phyloP scores from a whole-genome alignment of 2,329 filamentous ascomycete genomes.

The Didymosphaeria variabile region DNA sequence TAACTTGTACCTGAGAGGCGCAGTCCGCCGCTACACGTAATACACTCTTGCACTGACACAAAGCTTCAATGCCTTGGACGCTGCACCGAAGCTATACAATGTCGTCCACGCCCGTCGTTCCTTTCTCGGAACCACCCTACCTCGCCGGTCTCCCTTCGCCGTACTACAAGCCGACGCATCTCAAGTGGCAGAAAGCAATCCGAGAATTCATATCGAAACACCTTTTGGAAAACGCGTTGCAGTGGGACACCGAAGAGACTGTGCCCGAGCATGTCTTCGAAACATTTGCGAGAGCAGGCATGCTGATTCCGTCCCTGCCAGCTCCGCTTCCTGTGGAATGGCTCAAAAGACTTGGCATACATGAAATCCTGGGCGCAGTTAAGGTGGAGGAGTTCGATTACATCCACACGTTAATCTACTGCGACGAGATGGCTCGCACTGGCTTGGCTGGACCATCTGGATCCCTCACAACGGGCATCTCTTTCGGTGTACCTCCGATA shows the following conservation, averaged over 20 bases:
- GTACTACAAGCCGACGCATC: constrained; percentile 74
- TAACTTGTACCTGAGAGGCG: not conserved
- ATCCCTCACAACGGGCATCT: constrained; percentile 73
- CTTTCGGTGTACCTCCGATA: constrained; percentile 75
- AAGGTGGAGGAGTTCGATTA: constrained; percentile 79
- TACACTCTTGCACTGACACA: not conserved
- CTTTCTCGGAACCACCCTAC: constrained; percentile 78
- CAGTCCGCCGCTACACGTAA: not conserved
- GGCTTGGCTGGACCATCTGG: constrained; percentile 71
- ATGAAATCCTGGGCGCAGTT: constrained; percentile 70
- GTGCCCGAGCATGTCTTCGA: constrained; percentile 71
- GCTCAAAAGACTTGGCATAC: constrained; percentile 71
- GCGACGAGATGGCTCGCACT: constrained; percentile 71
- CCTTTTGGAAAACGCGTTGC: constrained; percentile 68
- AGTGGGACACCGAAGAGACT: constrained; percentile 74
- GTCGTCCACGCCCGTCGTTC: constrained; percentile 55
- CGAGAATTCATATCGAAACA: constrained; percentile 72
- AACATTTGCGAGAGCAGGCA: constrained; percentile 71
- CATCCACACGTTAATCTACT: constrained; percentile 74
- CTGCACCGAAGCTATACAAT: constrained; percentile 26
- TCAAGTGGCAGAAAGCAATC: constrained; percentile 72
- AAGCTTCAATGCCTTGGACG: not conserved
- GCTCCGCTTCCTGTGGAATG: constrained; percentile 74
- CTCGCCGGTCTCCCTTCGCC: constrained; percentile 74
- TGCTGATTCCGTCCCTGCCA: constrained; percentile 75